Evolutionary conservation across 2,329 filamentous ascomycete genomes (phyloP).

Genomic region (Chrysosporium queenslandicum): DNA sequence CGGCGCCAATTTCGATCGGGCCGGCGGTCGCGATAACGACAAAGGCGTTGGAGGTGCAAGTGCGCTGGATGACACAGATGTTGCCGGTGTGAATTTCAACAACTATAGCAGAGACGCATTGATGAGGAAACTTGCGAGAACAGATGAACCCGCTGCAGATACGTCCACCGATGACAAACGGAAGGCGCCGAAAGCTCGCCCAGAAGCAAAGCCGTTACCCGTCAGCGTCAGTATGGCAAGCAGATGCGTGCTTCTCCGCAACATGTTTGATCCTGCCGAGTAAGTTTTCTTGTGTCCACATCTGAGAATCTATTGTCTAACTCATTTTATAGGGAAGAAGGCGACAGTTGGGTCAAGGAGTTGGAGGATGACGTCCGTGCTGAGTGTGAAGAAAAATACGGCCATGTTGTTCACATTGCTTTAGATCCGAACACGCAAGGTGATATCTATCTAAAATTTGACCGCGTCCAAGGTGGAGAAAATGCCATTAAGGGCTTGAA

Average conservation of each 20-base stretch:
- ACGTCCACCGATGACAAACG: slow-evolving; percentile 53
- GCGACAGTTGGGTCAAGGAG: slow-evolving; percentile 81
- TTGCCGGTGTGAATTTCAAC: slow-evolving; percentile 97
- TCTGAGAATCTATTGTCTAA: slow-evolving; percentile 27
- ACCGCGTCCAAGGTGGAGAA: slow-evolving; percentile 86
- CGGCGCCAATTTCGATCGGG: slow-evolving; percentile 71
- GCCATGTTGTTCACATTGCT: slow-evolving; percentile 92
- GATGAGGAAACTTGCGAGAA: slow-evolving; percentile 96
- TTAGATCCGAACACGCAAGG: slow-evolving; percentile 88
- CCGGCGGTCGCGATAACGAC: slow-evolving; percentile 77
- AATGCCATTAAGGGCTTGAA: slow-evolving; percentile 98
- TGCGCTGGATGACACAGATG: slow-evolving; percentile 93
- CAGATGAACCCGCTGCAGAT: slow-evolving; percentile 64
- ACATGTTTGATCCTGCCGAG: slow-evolving; percentile 90
- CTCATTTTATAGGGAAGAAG: slow-evolving; percentile 57
- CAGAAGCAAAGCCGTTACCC: slow-evolving; percentile 65
- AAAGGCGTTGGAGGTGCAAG: slow-evolving; percentile 81
- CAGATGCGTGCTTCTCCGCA: slow-evolving; percentile 85
- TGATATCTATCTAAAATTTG: slow-evolving; percentile 98
- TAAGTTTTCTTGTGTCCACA: slow-evolving; percentile 44
- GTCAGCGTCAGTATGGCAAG: slow-evolving; percentile 86
- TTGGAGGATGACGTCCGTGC: slow-evolving; percentile 85
- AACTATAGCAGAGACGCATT: slow-evolving; percentile 97
- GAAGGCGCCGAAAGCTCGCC: slow-evolving; percentile 66
- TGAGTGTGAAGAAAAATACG: slow-evolving; percentile 93